A percentile compares a stretch with the other conserved stretches of the same genome.
phyloP scores from a whole-genome alignment of 345 rosid genomes.

The Dovyalis caffra region DNA sequence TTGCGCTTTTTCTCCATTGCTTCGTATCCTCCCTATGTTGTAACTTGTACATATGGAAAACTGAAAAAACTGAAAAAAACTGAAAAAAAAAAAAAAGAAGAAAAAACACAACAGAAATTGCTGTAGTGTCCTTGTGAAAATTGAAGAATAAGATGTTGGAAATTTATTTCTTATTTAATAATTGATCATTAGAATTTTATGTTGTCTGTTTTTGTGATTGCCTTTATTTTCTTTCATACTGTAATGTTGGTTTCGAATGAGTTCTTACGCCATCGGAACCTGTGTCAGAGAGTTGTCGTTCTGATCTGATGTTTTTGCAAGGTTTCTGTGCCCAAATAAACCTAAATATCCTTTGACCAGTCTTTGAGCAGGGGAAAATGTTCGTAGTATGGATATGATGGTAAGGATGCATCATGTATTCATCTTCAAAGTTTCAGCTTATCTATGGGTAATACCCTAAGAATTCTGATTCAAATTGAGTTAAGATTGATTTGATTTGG shows the following conservation, averaged over 20 bases:
- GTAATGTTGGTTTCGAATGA: neutral
- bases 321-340: no score
- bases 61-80: neutral
- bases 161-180: neutral
- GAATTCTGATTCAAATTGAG: no score
- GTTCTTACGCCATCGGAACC: neutral
- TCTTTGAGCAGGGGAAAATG: no score
- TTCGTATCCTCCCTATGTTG: constrained; percentile 19
- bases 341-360: no score
- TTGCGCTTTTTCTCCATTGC: constrained; percentile 12
- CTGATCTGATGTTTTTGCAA: no score
- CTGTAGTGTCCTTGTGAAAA: constrained; percentile 39
- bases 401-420: no score
- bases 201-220: neutral
- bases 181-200: neutral
- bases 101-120: neutral
- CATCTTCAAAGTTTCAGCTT: no score
- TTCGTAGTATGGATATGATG: no score
- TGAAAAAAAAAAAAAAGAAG: neutral
- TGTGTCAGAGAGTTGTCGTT: no score
- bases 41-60: constrained; percentile 41
- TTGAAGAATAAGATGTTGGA: constrained; percentile 41
- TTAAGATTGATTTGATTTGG: no score
- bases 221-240: neutral
- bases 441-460: no score